These are phyloP conservation scores for Fusarium anguioides DNA, from an alignment of 2,329 filamentous ascomycete species.

Conservation along the genomic window DNA sequence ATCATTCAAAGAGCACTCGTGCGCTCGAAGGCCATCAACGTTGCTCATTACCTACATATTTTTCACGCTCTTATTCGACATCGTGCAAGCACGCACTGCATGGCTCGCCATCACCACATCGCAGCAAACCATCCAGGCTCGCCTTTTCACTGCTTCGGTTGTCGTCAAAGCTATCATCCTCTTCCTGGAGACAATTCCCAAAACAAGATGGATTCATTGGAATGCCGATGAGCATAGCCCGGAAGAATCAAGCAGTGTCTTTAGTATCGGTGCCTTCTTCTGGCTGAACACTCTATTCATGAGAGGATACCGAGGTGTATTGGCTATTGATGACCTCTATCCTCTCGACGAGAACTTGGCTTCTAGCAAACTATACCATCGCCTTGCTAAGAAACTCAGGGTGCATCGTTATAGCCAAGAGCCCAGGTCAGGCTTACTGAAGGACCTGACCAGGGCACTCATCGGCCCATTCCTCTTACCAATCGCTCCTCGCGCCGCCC, in stretches of 20 bases:
- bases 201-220: conserved; percentile 54
- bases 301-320: conserved; percentile 50
- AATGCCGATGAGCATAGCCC: conserved; percentile 53
- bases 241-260: conserved; percentile 51
- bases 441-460: conserved; percentile 47
- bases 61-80: conserved; percentile 57
- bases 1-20: conserved; percentile 53
- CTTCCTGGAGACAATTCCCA: conserved; percentile 53
- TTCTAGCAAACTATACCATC: conserved; percentile 30
- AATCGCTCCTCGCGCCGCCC: conserved; percentile 51
- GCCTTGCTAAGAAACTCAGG: conserved; percentile 31
- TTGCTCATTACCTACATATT: conserved; percentile 56
- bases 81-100: conserved; percentile 55
- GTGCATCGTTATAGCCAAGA: conserved; percentile 42
- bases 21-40: conserved; percentile 54
- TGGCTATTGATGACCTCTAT: conserved; percentile 51
- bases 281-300: conserved; percentile 53
- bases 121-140: conserved; percentile 36
- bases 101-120: conserved; percentile 50
- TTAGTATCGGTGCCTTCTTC: conserved; percentile 47
- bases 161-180: conserved; percentile 51
- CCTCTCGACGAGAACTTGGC: conserved; percentile 48
- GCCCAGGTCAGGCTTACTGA: conserved; percentile 46
- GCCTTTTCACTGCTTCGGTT: conserved; percentile 51
- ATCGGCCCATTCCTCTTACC: conserved; percentile 50